Evolutionary conservation across 257 asterid species (phyloP).

Genomic region (Linderniella brevidens): DNA sequence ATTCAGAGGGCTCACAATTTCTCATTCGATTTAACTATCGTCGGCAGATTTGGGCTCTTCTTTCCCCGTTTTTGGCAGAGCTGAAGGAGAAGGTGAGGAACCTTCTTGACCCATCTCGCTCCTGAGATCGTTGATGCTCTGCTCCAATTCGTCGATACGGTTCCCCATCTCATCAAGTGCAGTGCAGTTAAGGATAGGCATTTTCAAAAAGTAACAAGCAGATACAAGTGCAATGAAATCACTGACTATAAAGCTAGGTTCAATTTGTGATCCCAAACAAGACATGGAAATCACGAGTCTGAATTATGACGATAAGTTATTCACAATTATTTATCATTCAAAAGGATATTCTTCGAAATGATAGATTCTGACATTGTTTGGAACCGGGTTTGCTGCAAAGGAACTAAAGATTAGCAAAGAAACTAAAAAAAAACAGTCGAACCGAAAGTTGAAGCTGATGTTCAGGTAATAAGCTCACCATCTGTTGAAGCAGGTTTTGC

Average conservation of each 20-base stretch:
- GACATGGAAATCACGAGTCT: too few species aligned
- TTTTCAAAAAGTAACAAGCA: too few species aligned
- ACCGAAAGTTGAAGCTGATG: not conserved
- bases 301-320: too few species aligned
- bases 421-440: not conserved
- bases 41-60: conserved; percentile 41
- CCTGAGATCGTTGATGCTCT: conserved; percentile 80
- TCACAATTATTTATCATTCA: too few species aligned
- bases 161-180: conserved; percentile 87
- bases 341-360: conserved; percentile 4
- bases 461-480: conserved; percentile 1
- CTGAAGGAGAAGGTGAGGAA: conserved; percentile 43
- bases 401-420: not conserved
- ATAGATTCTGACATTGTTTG: conserved; percentile 2
- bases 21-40: conserved; percentile 9
- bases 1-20: too few species aligned
- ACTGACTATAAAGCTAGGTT: too few species aligned
- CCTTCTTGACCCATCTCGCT: conserved; percentile 83
- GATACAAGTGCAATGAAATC: too few species aligned
- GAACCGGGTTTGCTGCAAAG: conserved; percentile 3
- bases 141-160: conserved; percentile 76
- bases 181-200: conserved; percentile 25
- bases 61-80: conserved; percentile 23
- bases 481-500: conserved; percentile 4
- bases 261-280: too few species aligned